Percentiles rank a stretch among this genome's conserved stretches.
These are phyloP conservation scores for Sclerotinia subarctica DNA, from an alignment of 2,329 filamentous ascomycete genomes.

Conservation along the genomic window DNA sequence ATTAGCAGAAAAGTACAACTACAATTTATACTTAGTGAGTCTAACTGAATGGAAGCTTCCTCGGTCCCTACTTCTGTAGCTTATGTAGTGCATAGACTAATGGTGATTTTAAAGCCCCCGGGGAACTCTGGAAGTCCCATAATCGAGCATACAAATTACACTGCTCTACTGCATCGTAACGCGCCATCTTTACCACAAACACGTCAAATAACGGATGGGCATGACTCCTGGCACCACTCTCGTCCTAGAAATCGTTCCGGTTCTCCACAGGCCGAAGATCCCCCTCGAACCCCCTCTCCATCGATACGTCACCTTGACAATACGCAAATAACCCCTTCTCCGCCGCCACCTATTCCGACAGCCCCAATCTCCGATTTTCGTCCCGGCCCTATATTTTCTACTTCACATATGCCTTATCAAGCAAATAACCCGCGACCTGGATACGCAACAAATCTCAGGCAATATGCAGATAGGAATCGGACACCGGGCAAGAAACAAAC, in stretches of 20 bases:
- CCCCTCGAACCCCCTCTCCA: constrained; percentile 13
- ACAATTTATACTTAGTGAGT: constrained; percentile 20
- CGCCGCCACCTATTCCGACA: constrained; percentile 21
- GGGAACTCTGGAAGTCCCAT: constrained; percentile 18
- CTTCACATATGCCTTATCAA: constrained; percentile 20
- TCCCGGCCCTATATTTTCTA: constrained; percentile 14
- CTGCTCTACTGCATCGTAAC: constrained; percentile 17
- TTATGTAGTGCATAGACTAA: not conserved
- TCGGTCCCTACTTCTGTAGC: not conserved
- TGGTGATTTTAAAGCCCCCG: constrained; percentile 4
- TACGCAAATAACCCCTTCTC: constrained; percentile 20
- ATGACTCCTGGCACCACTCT: constrained; percentile 18
- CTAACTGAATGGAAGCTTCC: not conserved
- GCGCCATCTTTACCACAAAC: constrained; percentile 10
- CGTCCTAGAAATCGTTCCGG: constrained; percentile 16
- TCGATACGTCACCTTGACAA: constrained; percentile 14
- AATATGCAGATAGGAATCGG: constrained; percentile 19
- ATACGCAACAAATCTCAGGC: constrained; percentile 19
- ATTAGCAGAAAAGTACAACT: constrained; percentile 21
- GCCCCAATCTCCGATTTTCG: constrained; percentile 19
- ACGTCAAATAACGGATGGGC: constrained; percentile 19
- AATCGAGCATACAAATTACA: constrained; percentile 13
- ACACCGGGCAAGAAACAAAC: constrained; percentile 6
- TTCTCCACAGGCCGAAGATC: constrained; percentile 8
- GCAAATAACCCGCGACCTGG: constrained; percentile 10